Evolutionary conservation across 1,284 basidiomycete species (phyloP).

Genomic region (Ustilago loliicola): DNA sequence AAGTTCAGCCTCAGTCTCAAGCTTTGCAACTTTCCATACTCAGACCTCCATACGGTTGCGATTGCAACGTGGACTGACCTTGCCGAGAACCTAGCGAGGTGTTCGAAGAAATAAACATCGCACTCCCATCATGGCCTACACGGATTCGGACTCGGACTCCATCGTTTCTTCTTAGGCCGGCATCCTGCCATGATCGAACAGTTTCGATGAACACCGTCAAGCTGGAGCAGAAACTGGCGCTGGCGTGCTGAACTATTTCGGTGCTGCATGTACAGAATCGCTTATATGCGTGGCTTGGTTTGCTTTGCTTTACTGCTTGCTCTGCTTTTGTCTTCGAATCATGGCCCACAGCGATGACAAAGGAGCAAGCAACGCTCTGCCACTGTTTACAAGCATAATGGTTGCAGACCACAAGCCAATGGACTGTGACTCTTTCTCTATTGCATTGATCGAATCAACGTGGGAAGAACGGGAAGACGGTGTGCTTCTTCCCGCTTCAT

Average conservation of each 20-base stretch:
- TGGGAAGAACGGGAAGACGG: not conserved
- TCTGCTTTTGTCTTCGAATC: too few species aligned
- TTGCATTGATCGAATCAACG: not conserved
- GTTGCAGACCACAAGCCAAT: too few species aligned
- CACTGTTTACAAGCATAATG: too few species aligned
- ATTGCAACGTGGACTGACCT: not conserved
- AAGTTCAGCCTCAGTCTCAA: not conserved
- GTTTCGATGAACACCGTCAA: not conserved
- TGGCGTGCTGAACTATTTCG: not conserved
- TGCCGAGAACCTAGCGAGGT: not conserved
- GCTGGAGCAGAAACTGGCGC: not conserved
- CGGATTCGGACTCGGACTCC: not conserved
- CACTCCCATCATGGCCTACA: not conserved
- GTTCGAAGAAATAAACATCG: not conserved
- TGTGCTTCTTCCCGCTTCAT: not conserved
- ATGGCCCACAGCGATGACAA: not conserved
- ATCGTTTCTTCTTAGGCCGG: too few species aligned
- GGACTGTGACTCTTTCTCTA: too few species aligned
- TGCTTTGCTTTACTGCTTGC: slow-evolving; percentile 1
- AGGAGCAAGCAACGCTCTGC: too few species aligned
- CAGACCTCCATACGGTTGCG: not conserved
- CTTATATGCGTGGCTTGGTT: slow-evolving; percentile 12
- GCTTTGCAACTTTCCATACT: not conserved
- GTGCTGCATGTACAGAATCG: slow-evolving; percentile 11
- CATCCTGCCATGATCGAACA: not conserved